Base-by-base conservation (phyloP, 108 stramenopile genomes). In the Fistulifera solaris region DNA sequence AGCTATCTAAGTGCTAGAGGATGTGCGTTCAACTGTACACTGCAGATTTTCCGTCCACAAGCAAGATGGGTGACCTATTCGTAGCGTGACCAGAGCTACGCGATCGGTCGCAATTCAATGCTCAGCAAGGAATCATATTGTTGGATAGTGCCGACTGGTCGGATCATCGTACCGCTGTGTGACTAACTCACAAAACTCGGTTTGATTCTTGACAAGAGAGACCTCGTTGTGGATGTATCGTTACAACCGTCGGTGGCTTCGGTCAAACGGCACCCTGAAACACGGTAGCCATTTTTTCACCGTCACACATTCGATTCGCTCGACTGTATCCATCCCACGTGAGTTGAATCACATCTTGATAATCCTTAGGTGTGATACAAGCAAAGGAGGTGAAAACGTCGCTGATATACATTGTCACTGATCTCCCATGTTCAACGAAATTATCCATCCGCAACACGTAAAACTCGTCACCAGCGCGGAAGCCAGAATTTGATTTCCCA, bases 401-500 rank as follows among this genome's bases (percentile, higher is more conserved):
- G 43, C 47, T 4, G 58, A 59, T 15, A 59, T 59, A 35, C 58
- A 59, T 27, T 59, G 46, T 46, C 58, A 59, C 42, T 16, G 41
- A n/a, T n/a, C n/a, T 46, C 21, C 19, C 3, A 22, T 7, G 21
- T 22, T 21, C 21, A 46, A 46, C 3, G 11, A 5, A 10, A 46
- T 10, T 2, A 46, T 10, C 44, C 44, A 46, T 48, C 65, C 65
- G 18, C 44, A 4, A 14, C 46, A 8, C 2, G 57, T 57, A 3
- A 17, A 48, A 56, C 51, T 51, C 47, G 43, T 59, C 12, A 66
- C 65, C 16, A 19, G 66, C 42, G 66, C 51, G 65, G 63, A 61
- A 13, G 67, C 68, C 17, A 73, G 70, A 70, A 70, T 68, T 47
- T 78, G 73, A 28, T 70, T 57, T 15, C 63, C 73, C 3, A 51